A percentile compares a stretch with the other conserved stretches of the same genome.
These are phyloP conservation scores for Candida mesenterica DNA, from an alignment of 1,139 yeast genomes.

Conservation along the genomic window DNA sequence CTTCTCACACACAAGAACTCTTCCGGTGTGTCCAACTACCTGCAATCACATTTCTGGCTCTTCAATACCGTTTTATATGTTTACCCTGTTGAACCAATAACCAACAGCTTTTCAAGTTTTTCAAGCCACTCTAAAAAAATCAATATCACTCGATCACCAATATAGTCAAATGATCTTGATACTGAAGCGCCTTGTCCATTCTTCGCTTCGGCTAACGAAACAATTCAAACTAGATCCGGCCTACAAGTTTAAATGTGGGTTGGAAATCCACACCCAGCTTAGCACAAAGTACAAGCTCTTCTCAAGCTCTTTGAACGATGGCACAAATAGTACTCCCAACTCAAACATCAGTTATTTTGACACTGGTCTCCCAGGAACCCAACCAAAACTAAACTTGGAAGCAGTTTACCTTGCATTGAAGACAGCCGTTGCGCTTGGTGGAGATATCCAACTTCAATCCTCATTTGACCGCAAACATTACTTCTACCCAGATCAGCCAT, in stretches of 20 bases:
- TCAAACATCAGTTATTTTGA: constrained; percentile 75
- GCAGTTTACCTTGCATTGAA: constrained; percentile 69
- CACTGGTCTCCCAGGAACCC: constrained; percentile 89
- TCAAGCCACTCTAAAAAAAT: too few relatives aligned
- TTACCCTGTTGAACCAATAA: too few relatives aligned
- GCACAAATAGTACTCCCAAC: constrained; percentile 58
- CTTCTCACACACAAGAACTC: too few relatives aligned
- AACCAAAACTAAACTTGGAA: constrained; percentile 77
- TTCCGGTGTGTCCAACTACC: too few relatives aligned
- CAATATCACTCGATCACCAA: background rate
- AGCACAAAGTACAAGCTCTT: constrained; percentile 73
- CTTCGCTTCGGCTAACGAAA: background rate
- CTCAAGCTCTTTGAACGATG: constrained; percentile 53
- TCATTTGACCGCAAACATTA: constrained; percentile 92
- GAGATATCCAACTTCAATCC: constrained; percentile 55
- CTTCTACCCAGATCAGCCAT: constrained; percentile 94
- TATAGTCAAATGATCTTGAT: constrained; percentile 2
- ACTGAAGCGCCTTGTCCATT: constrained; percentile 1
- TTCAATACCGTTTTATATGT: too few relatives aligned
- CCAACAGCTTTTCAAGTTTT: too few relatives aligned
- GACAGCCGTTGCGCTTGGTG: constrained; percentile 70
- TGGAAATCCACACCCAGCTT: constrained; percentile 91
- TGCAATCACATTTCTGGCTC: too few relatives aligned
- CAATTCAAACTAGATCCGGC: constrained; percentile 15
- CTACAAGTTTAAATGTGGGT: constrained; percentile 69